These are phyloP conservation scores for Clarireedia paspali DNA, from an alignment of 2,329 filamentous ascomycete species.

Conservation along the genomic window DNA sequence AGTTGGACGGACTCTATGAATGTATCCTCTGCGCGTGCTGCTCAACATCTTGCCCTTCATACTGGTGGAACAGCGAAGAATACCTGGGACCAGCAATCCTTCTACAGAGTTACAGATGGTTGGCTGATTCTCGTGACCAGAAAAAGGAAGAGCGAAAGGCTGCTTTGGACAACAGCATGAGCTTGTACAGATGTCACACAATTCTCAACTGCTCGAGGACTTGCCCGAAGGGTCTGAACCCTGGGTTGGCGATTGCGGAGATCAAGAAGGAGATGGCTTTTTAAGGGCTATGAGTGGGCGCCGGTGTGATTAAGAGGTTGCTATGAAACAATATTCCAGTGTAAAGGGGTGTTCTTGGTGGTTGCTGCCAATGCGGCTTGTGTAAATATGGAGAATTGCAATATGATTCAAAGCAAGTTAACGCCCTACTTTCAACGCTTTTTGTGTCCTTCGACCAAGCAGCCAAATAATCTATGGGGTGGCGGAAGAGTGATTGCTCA, in stretches of 20 bases:
- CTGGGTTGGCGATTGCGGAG: conserved; percentile 88
- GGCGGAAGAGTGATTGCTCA: too few relatives aligned
- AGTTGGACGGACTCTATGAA: conserved; percentile 94
- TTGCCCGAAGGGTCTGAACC: conserved; percentile 97
- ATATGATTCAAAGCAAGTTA: conserved; percentile 3
- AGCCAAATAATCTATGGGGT: background rate
- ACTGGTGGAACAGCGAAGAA: conserved; percentile 99
- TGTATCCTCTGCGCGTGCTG: conserved; percentile 99
- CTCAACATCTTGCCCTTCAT: conserved; percentile 97
- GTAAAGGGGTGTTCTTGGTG: conserved; percentile 5
- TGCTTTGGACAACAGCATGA: conserved; percentile 97
- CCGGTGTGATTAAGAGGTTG: background rate
- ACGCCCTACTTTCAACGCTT: background rate
- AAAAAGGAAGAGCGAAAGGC: conserved; percentile 79
- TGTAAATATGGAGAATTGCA: conserved; percentile 6
- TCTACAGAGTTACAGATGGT: conserved; percentile 96
- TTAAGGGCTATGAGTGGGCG: conserved; percentile 16
- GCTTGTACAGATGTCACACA: conserved; percentile 96
- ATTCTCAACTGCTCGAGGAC: conserved; percentile 98
- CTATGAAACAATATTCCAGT: background rate
- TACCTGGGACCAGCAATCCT: conserved; percentile 96
- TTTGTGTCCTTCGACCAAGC: background rate
- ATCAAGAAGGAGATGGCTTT: conserved; percentile 94
- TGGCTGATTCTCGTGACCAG: conserved; percentile 92
- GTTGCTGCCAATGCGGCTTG: conserved; percentile 8